Conservation (phyloP, 1,284 basidiomycete species). For the Cerrena zonata region DNA sequence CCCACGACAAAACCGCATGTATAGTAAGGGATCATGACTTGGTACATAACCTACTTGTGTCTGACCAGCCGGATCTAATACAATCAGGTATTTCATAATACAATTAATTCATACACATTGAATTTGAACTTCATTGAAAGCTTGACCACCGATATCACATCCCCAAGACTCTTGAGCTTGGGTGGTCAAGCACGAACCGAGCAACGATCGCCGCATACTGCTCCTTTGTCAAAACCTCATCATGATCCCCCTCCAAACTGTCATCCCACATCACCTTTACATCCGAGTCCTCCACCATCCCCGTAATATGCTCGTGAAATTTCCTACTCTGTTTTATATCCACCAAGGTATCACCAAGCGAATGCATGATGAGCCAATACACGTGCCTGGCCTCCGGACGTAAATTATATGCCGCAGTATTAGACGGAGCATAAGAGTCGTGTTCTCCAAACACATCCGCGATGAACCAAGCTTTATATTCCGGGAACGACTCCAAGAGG, state of each 20-base stretch:
- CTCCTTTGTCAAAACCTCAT: conserved; percentile 44
- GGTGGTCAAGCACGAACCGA: conserved; percentile 30
- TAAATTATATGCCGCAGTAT: conserved; percentile 39
- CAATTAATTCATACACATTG: too few species aligned
- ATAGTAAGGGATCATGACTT: too few species aligned
- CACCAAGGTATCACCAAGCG: conserved; percentile 62
- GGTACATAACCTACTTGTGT: too few species aligned
- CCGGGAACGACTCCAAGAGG: conserved; percentile 55
- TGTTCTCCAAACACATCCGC: conserved; percentile 50
- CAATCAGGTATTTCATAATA: too few species aligned
- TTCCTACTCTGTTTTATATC: conserved; percentile 55
- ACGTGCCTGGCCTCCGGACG: conserved; percentile 33
- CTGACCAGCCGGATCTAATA: too few species aligned
- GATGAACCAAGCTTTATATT: conserved; percentile 64
- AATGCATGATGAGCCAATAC: conserved; percentile 69
- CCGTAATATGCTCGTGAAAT: conserved; percentile 50
- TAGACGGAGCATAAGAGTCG: conserved; percentile 43
- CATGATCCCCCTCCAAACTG: conserved; percentile 45
- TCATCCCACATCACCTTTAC: conserved; percentile 14
- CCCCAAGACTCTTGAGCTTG: background rate
- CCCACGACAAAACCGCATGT: too few species aligned
- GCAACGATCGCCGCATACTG: conserved; percentile 46
- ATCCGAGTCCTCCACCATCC: conserved; percentile 27
- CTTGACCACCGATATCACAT: background rate
- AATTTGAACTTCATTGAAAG: too few species aligned